Base-by-base conservation (phyloP, 805 yeast genomes). In the Phaffomyces thermotolerans region DNA sequence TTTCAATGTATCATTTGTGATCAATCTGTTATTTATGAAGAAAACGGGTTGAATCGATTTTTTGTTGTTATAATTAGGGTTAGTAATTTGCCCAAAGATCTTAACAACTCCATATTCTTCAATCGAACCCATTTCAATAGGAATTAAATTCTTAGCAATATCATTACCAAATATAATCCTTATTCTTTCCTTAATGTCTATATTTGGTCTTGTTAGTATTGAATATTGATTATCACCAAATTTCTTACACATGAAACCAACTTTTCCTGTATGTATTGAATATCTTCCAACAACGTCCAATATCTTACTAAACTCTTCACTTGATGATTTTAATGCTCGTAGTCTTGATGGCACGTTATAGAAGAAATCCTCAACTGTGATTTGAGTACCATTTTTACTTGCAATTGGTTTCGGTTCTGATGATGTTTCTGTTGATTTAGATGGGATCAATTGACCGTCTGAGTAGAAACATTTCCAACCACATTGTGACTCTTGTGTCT, bases 1-100 rank as follows among this genome's bases (percentile, higher is more conserved):
- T 50, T 76, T 71, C 41, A 93, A 62, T 0, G 95, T 89, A 45
- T 88, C 95, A 58, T 95, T 86, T 0, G 80, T 60, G 1, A 93
- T 96, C 3, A 89, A 68, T 41, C 99, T 72, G 52, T 83, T 74
- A 58, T 93, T 93, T 46, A 93, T 86, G 64, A 93, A 93, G 52
- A 93, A 76, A 0, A 89, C 73, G 0, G 93, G 90, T 22, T 74
- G 73, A 7, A 75, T 67, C 10, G 75, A 57, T 58, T 84, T 86
- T 57, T 83, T 85, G 60, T 74, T 78, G 49, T 69, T 69, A 60
- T 72, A 91, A 56, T 86, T 85, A 8, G 90, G 75, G 50, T 77
- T 82, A 2, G 95, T 75, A 3, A 88, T 70, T 33, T 70, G 77
- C 0, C 95, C 97, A 0, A 51, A 35, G 4, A 78, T 78, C 2